These are phyloP conservation scores for Picochlorum sp. DNA, from an alignment of 139 green algal genomes.

Conservation along the genomic window DNA sequence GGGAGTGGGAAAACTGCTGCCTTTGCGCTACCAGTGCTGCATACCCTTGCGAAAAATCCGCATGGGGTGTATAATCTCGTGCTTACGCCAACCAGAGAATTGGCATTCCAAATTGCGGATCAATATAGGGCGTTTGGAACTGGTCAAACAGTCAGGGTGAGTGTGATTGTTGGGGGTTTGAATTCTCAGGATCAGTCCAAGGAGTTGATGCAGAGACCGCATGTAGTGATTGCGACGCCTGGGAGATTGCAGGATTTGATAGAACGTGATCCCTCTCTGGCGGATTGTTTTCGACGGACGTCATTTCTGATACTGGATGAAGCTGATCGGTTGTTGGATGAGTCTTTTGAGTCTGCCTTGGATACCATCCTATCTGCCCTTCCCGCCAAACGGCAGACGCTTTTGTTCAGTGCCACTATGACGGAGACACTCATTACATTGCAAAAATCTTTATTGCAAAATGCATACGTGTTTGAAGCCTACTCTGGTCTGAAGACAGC, in stretches of 20 bases:
- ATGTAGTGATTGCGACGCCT: slow-evolving; percentile 93
- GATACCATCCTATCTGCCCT: slow-evolving; percentile 35
- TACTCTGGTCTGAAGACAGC: slow-evolving; percentile 86
- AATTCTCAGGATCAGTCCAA: slow-evolving; percentile 72
- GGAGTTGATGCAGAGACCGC: slow-evolving; percentile 64
- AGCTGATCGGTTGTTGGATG: slow-evolving; percentile 86
- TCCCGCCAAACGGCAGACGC: slow-evolving; percentile 70
- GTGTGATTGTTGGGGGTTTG: slow-evolving; percentile 83
- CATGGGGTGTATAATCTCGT: slow-evolving; percentile 89
- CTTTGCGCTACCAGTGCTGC: slow-evolving; percentile 95
- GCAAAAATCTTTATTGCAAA: slow-evolving; percentile 34
- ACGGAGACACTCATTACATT: slow-evolving; percentile 61
- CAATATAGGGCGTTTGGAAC: slow-evolving; percentile 84
- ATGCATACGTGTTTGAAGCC: slow-evolving; percentile 67
- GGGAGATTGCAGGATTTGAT: slow-evolving; percentile 68
- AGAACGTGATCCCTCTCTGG: slow-evolving; percentile 27
- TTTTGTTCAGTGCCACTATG: slow-evolving; percentile 92
- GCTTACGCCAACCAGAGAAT: slow-evolving; percentile 89
- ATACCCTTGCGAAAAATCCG: slow-evolving; percentile 75
- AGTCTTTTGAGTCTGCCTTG: slow-evolving; percentile 66
- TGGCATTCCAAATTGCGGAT: slow-evolving; percentile 92
- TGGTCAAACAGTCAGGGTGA: slow-evolving; percentile 60
- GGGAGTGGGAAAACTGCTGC: slow-evolving; percentile 94
- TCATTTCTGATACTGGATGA: slow-evolving; percentile 91
- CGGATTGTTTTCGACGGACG: slow-evolving; percentile 27